These are phyloP conservation scores for Licmophora abbreviata DNA, from an alignment of 108 stramenopile species.

Conservation along the genomic window DNA sequence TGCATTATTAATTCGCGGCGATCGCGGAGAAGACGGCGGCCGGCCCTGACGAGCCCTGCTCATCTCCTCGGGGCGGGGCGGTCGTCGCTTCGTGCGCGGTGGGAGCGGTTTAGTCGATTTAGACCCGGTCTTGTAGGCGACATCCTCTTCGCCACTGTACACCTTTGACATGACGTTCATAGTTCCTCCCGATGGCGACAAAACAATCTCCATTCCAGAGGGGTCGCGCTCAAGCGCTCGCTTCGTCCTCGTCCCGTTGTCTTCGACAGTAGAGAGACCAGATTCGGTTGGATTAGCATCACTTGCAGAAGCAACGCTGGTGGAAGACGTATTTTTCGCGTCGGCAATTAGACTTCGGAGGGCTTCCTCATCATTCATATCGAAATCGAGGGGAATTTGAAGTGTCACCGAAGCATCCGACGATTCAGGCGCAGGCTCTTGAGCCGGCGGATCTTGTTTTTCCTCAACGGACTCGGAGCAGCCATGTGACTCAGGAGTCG, in stretches of 20 bases:
- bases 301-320: not conserved
- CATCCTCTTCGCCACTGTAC: no score
- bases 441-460: not conserved
- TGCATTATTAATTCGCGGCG: not conserved
- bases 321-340: not conserved
- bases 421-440: no score
- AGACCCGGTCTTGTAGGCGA: not conserved
- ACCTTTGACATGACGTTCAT: no score
- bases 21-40: not conserved
- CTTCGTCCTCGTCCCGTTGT: not conserved
- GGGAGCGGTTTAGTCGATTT: not conserved
- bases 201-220: not conserved
- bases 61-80: not conserved
- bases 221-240: not conserved
- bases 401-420: no score
- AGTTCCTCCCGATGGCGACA: no score
- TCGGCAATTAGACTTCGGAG: constrained; percentile 4
- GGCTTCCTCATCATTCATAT: constrained; percentile 12
- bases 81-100: not conserved
- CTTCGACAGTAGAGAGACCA: no score
- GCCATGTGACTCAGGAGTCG: not conserved
- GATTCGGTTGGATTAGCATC: no score
- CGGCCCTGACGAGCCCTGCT: not conserved
- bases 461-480: not conserved
- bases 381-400: constrained; percentile 14